Conservation (phyloP, 164 flowering plant species). For the Malania oleifera region DNA sequence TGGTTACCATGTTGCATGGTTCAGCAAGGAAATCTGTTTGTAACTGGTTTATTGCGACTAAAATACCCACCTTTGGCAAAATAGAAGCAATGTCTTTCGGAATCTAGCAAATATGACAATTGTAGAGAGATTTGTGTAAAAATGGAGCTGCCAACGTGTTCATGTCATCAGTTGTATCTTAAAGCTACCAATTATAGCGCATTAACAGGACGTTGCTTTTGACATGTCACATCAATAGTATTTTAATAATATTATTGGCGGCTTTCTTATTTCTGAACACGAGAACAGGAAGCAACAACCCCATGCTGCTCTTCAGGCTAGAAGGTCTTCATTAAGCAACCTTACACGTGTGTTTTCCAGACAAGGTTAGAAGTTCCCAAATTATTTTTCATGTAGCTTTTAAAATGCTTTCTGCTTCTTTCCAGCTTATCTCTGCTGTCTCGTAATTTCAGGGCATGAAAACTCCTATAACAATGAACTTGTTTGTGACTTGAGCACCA, state of each 20-base stretch:
- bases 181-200: too few species aligned
- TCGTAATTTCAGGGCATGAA: conserved; percentile 35
- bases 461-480: conserved; percentile 24
- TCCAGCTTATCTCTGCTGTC: neutral
- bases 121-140: too few species aligned
- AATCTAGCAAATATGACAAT: too few species aligned
- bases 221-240: neutral
- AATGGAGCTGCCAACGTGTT: too few species aligned
- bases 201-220: neutral
- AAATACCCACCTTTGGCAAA: too few species aligned
- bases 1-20: too few species aligned
- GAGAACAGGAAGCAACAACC: conserved; percentile 32
- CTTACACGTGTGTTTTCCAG: conserved; percentile 54
- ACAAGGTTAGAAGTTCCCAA: conserved; percentile 28
- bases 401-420: conserved; percentile 2
- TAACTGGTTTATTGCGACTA: too few species aligned
- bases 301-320: conserved; percentile 35
- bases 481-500: conserved; percentile 39
- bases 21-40: too few species aligned
- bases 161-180: too few species aligned
- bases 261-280: neutral
- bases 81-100: too few species aligned
- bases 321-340: conserved; percentile 60
- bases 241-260: neutral
- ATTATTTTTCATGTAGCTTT: neutral